Conservation (phyloP, 2,329 filamentous ascomycete species). For the Fusarium paranaense region DNA sequence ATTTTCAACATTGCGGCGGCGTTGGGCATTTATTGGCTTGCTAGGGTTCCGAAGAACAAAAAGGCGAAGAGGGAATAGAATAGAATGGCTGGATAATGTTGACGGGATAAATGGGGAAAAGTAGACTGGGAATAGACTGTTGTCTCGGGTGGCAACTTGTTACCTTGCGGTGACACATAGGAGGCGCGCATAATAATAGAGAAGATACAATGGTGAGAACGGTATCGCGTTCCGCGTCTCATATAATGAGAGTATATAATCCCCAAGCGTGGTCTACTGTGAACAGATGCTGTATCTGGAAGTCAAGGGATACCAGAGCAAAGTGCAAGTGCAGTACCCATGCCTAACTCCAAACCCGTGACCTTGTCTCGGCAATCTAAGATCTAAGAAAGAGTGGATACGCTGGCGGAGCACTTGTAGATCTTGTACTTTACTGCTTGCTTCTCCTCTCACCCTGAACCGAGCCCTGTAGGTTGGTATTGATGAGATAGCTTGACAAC, state of each 20-base stretch:
- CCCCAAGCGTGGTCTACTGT: not conserved
- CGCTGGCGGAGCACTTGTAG: not conserved
- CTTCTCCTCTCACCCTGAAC: not conserved
- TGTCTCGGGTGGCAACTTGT: not conserved
- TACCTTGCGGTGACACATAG: not conserved
- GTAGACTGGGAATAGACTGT: not conserved
- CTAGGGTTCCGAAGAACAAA: constrained; percentile 49
- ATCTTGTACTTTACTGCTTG: not conserved
- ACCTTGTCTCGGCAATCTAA: not conserved
- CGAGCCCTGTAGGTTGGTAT: not conserved
- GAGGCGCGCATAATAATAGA: not conserved
- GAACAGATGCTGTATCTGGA: not conserved
- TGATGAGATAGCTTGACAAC: too few relatives aligned
- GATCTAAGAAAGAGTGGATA: not conserved
- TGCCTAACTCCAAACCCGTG: not conserved
- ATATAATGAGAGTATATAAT: fast-evolving
- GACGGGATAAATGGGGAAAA: not conserved
- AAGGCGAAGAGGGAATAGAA: constrained; percentile 30
- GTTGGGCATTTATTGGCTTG: constrained; percentile 62
- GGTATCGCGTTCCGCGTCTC: not conserved
- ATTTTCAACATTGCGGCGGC: constrained; percentile 64
- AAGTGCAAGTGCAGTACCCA: not conserved
- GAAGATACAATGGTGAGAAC: not conserved
- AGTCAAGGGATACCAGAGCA: not conserved
- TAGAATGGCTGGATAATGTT: not conserved